These are phyloP conservation scores for Sporisorium graminicola DNA, from an alignment of 1,284 basidiomycete genomes.

Conservation along the genomic window DNA sequence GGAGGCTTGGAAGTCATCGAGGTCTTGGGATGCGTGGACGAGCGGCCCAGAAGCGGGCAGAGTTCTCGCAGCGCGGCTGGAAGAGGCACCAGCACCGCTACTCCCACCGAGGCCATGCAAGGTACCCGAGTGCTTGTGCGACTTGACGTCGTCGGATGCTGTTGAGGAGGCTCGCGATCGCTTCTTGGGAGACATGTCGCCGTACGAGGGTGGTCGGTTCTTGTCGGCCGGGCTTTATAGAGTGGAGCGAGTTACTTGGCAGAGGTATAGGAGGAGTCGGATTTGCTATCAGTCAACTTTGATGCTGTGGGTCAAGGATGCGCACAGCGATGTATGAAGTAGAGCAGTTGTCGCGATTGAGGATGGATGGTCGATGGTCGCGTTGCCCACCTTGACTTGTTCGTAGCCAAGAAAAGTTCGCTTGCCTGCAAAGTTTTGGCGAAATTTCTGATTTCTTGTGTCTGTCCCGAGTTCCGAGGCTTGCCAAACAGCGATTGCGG, in stretches of 20 bases:
- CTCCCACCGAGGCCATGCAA: slow-evolving; percentile 1
- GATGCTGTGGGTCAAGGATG: not conserved
- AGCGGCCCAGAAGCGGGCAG: slow-evolving; percentile 38
- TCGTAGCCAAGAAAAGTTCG: not conserved
- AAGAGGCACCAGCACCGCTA: slow-evolving; percentile 20
- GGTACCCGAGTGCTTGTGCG: slow-evolving; percentile 10
- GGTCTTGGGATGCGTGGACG: slow-evolving; percentile 47
- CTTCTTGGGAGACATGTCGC: slow-evolving; percentile 38
- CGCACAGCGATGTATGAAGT: not conserved
- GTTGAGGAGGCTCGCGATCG: slow-evolving; percentile 47
- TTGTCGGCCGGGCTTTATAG: not conserved
- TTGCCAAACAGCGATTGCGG: not conserved
- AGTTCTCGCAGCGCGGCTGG: slow-evolving; percentile 22
- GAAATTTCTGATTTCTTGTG: not conserved
- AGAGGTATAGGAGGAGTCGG: too few species aligned
- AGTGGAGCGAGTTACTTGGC: too few species aligned
- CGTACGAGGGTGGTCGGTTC: not conserved
- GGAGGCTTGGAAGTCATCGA: slow-evolving; percentile 59
- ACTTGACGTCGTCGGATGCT: slow-evolving; percentile 33
- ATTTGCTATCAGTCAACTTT: too few species aligned
- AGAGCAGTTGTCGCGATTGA: not conserved
- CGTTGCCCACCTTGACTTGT: not conserved
- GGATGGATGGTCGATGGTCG: not conserved
- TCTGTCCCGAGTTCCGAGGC: not conserved
- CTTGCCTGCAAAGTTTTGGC: slow-evolving; percentile 3